A percentile compares a stretch with the other conserved stretches of the same genome.
phyloP scores from a whole-genome alignment of 352 stramenopile species.

The Pythium grandisporangium region DNA sequence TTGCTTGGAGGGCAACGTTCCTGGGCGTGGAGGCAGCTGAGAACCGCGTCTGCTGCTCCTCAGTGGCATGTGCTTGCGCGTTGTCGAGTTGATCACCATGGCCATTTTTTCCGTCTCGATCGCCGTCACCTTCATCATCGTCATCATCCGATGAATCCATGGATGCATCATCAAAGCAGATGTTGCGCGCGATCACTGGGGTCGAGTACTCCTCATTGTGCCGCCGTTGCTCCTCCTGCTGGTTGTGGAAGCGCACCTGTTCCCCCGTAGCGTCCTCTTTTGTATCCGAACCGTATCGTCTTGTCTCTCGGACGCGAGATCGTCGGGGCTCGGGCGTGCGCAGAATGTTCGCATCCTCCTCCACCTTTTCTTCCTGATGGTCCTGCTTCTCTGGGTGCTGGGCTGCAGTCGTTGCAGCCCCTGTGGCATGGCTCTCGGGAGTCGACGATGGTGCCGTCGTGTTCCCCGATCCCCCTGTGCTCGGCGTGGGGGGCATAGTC shows the following conservation, averaged over 20 bases:
- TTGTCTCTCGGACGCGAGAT: no score
- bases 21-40: not conserved
- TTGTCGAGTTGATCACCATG: constrained; percentile 5
- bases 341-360: no score
- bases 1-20: not conserved
- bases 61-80: not conserved
- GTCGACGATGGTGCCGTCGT: constrained; percentile 2
- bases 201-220: constrained; percentile 45
- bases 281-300: not conserved
- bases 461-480: not conserved
- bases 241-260: constrained; percentile 38
- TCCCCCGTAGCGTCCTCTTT: no score
- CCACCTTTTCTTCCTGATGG: no score
- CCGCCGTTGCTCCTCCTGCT: no score
- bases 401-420: no score
- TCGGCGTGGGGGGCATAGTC: not conserved
- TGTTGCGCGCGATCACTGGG: constrained; percentile 40
- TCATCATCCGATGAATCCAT: constrained; percentile 18
- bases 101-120: no score
- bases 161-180: constrained; percentile 46
- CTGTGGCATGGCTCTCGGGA: constrained; percentile 5
- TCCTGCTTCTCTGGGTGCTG: no score
- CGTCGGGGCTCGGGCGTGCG: no score
- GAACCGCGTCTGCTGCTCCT: not conserved
- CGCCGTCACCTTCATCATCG: no score